Conservation (phyloP, 352 stramenopile species). For the Nothophytophthora sp. region DNA sequence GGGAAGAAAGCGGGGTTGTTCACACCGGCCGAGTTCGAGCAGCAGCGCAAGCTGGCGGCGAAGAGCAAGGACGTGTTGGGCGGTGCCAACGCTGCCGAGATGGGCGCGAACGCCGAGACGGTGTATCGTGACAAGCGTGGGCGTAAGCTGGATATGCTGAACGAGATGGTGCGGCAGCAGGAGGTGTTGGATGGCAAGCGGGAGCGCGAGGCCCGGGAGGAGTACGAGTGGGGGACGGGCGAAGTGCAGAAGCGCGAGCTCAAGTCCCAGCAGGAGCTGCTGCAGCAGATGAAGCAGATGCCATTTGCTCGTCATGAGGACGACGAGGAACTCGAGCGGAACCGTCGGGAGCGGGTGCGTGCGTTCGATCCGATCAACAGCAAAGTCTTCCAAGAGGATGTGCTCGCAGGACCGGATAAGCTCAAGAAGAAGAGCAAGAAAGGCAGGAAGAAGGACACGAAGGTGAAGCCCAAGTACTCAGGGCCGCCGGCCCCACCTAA, state of each 20-base stretch:
- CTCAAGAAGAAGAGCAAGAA: slow-evolving; percentile 49
- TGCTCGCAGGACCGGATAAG: slow-evolving; percentile 29
- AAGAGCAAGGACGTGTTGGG: slow-evolving; percentile 57
- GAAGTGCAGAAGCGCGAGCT: slow-evolving; percentile 79
- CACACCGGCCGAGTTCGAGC: slow-evolving; percentile 66
- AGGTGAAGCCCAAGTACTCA: slow-evolving; percentile 61
- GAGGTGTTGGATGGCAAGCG: slow-evolving; percentile 78
- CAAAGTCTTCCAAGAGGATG: slow-evolving; percentile 72
- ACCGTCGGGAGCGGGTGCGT: slow-evolving; percentile 55
- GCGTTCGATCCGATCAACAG: slow-evolving; percentile 83
- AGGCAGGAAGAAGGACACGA: slow-evolving; percentile 28
- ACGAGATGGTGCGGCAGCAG: slow-evolving; percentile 81
- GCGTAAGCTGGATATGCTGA: slow-evolving; percentile 86
- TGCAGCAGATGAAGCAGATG: slow-evolving; percentile 64
- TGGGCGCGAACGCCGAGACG: slow-evolving; percentile 78
- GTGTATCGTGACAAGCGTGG: slow-evolving; percentile 86
- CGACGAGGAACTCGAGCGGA: slow-evolving; percentile 68
- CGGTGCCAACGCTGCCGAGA: slow-evolving; percentile 51
- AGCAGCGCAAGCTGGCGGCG: slow-evolving; percentile 49
- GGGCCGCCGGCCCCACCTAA: slow-evolving; percentile 77
- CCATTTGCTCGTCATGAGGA: slow-evolving; percentile 74
- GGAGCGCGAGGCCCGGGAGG: slow-evolving; percentile 72
- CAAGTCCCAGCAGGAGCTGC: slow-evolving; percentile 50
- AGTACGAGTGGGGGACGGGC: slow-evolving; percentile 86
- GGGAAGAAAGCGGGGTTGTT: slow-evolving; percentile 63